Base-by-base conservation (phyloP, 768 basidiomycete genomes). In the Sarcomyxa edulis region DNA sequence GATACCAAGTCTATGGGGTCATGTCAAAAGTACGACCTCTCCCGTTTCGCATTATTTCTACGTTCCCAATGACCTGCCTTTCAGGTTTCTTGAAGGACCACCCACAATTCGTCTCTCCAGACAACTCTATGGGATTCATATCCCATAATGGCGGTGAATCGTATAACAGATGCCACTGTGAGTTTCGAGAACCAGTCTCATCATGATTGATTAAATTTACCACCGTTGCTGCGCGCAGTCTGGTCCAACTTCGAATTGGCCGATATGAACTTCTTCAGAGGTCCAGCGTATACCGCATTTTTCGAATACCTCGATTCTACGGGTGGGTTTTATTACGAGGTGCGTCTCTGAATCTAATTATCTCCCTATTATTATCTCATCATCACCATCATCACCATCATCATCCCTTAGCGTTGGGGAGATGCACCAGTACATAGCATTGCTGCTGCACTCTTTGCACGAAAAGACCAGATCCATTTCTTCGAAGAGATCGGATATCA, bases 391-490 rank as follows among this genome's bases (percentile, higher is more conserved):
- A 15, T 16, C 19, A 9, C 25, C 16, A 33, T 14, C 10, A 10
- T 12, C 5, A 12, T n/a, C 33, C 5, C n/a, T 27, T 44, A 84
- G 74, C 74, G 84, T 7, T 86, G 84, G 85, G 89, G 89, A 8
- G 90, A 91, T 53, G 90, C 89, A 0, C 88, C 87, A 0, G 83
- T 93, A 0, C 90, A 93, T 51, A 83, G 79, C 24, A 85, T 92
- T 38, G 89, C 77, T 3, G 88, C 81, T 1, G 74, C 86, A 0
- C 60, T 92, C 18, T 84, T 92, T 49, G 71, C 78, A 3, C 59
- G 64, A 15, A 80, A 76, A 48, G 72, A 79, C n/a, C 78, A 84
- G 49, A 66, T 91, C 18, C 84, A 90, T 50, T 90, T 84, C 58
- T 92, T 92, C 55, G 60, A 66, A 34, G 84, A 92, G 48, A 89